These are phyloP conservation scores for Pinus tabuliformis DNA, from an alignment of 75 land plant species.

Conservation along the genomic window DNA sequence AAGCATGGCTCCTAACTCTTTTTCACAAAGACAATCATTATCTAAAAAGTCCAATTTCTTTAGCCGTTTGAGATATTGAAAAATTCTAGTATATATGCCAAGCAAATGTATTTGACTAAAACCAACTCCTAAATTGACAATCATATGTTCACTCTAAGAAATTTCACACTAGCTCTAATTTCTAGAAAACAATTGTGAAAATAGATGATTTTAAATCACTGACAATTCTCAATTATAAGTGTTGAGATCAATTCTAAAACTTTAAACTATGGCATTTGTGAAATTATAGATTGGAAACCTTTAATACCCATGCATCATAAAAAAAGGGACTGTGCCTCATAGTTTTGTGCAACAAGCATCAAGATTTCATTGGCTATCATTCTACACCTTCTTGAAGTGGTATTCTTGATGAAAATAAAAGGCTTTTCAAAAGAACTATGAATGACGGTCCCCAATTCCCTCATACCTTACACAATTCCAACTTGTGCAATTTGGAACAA, in stretches of 20 bases:
- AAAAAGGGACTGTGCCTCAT: constrained; percentile 27
- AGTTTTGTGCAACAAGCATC: constrained; percentile 43
- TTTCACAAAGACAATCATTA: constrained; percentile 62
- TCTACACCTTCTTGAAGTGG: constrained; percentile 56
- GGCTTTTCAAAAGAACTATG: constrained; percentile 23
- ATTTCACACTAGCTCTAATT: constrained; percentile 27
- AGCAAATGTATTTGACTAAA: constrained; percentile 47
- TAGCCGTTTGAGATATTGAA: constrained; percentile 41
- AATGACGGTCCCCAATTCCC: constrained; percentile 20
- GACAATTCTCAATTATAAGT: constrained; percentile 19
- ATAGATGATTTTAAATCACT: constrained; percentile 6
- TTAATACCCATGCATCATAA: constrained; percentile 68
- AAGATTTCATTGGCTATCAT: constrained; percentile 50
- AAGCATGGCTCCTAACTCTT: constrained; percentile 58
- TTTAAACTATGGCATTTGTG: constrained; percentile 20
- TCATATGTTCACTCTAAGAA: constrained; percentile 50
- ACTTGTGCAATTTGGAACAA: no score
- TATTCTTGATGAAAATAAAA: constrained; percentile 18
- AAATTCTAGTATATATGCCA: constrained; percentile 53
- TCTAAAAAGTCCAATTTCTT: constrained; percentile 66
- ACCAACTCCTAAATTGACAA: constrained; percentile 63
- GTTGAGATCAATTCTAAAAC: neutral
- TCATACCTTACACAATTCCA: constrained; percentile 50
- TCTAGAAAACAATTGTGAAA: constrained; percentile 18
- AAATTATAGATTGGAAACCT: constrained; percentile 37